phyloP scores from a whole-genome alignment of 305 asterid genomes.

The Plantago lanceolata region DNA sequence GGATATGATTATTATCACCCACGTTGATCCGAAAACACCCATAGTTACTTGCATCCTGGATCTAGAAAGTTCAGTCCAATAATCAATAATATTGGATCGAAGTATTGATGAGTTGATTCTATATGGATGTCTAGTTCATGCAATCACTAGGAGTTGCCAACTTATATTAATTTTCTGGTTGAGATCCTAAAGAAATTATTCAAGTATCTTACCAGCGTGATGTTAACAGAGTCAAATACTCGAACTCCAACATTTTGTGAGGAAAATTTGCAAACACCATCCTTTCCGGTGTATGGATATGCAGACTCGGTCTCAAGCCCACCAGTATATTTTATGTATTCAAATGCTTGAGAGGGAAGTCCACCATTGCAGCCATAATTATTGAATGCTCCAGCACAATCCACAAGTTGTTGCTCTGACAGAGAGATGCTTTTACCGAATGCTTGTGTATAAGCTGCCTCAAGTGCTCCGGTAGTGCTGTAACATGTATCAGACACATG shows the following conservation, averaged over 20 bases:
- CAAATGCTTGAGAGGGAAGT: constrained; percentile 94
- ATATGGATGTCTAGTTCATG: background rate
- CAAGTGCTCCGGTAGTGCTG: constrained; percentile 97
- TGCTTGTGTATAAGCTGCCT: constrained; percentile 89
- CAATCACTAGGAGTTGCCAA: background rate
- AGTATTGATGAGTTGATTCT: too few species aligned
- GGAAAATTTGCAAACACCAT: constrained; percentile 67
- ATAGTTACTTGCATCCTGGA: too few species aligned
- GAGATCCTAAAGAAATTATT: background rate
- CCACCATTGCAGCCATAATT: constrained; percentile 96
- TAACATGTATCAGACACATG: background rate
- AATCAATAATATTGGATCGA: too few species aligned
- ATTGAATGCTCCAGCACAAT: constrained; percentile 89
- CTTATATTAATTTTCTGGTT: background rate
- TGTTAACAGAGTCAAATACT: constrained; percentile 75
- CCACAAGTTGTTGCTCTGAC: constrained; percentile 99
- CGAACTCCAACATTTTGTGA: constrained; percentile 57
- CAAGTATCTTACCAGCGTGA: constrained; percentile 63
- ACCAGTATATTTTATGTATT: constrained; percentile 81
- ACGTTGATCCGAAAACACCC: too few species aligned
- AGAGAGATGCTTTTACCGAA: constrained; percentile 66
- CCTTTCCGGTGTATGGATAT: constrained; percentile 70
- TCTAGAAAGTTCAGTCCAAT: too few species aligned
- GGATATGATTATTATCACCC: too few species aligned
- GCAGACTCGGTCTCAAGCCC: constrained; percentile 88